phyloP scores from a whole-genome alignment of 2,329 filamentous ascomycete genomes.

The Colletotrichum agaves region DNA sequence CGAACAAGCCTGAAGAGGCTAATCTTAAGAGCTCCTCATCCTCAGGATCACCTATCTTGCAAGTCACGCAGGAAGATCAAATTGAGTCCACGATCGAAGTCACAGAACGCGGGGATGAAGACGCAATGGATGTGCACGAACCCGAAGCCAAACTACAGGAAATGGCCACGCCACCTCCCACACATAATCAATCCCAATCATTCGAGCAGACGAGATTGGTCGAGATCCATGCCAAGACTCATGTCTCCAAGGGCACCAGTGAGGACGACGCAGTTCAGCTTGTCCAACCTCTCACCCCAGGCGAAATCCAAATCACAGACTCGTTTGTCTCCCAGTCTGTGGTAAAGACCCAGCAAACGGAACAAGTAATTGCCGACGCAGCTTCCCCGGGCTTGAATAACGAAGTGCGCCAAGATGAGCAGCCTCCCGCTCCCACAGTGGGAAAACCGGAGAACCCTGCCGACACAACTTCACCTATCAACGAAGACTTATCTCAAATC shows the following conservation, averaged over 20 bases:
- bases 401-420: background rate
- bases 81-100: background rate
- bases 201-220: constrained; percentile 6
- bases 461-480: constrained; percentile 21
- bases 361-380: constrained; percentile 20
- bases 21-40: background rate
- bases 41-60: background rate
- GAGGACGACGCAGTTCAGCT: background rate
- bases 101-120: background rate
- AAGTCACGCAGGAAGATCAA: background rate
- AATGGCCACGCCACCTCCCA: constrained; percentile 10
- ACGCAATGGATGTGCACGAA: constrained; percentile 30
- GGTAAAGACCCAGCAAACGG: constrained; percentile 26
- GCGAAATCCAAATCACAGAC: constrained; percentile 23
- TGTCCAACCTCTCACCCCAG: constrained; percentile 12
- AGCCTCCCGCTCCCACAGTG: background rate
- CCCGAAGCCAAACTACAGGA: background rate
- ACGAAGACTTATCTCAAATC: constrained; percentile 32
- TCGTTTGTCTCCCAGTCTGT: constrained; percentile 5
- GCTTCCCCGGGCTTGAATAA: background rate
- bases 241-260: background rate
- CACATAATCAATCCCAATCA: constrained; percentile 1
- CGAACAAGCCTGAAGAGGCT: background rate
- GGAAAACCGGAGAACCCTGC: constrained; percentile 8
- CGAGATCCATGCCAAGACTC: constrained; percentile 3